Evolutionary conservation across 176 grass and related monocot genomes (phyloP), one percentile per base, ranked within the genome.

Genomic region (Aegilops sharonensis): DNA sequence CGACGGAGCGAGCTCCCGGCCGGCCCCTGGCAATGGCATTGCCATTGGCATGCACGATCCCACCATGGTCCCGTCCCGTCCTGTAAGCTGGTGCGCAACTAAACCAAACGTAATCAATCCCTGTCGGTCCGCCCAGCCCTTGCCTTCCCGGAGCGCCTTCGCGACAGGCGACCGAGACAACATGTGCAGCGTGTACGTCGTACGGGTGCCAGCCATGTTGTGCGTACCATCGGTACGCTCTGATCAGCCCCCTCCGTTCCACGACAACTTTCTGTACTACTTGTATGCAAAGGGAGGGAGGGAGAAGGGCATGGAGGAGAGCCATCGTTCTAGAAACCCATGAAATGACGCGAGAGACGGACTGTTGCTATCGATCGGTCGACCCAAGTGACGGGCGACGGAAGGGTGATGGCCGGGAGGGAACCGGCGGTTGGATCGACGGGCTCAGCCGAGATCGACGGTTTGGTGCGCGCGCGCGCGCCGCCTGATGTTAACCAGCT

Each of bases 51-150:
- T 29, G 66, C 66, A 56, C 18, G 34, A 56, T 59, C 56, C 56
- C 6, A 25, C 6, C 6, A 59, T 21, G 10, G 43, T 21, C 56
- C 56, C 56, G 43, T 8, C 56, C 56, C 56, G 56, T 21, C 56
- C 78, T 15, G 39, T 27, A 47, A 30, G 57, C 34, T 18, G 17
- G n/a, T 36, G 42, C 42, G 42, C 42, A 43, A 43, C 42, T 43
- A 43, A 35, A 77, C 70, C 6, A 84, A 84, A 42, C 4, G 5
- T 39, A 65, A 85, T 67, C 63, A 77, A 67, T 18, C 72, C 21
- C 60, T 76, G 72, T 64, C 42, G 42, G 42, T 43, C 42, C 42
- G 42, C 42, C 10, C 42, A 11, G 9, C 42, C 42, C 42, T 42
- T 42, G 39, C 39, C 39, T 40, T 40, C 37, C 37, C 37, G 37